A percentile compares a stretch with the other conserved stretches of the same genome.
These are phyloP conservation scores for Moesziomyces globuligerus DNA, from an alignment of 1,284 basidiomycete species.

Conservation along the genomic window DNA sequence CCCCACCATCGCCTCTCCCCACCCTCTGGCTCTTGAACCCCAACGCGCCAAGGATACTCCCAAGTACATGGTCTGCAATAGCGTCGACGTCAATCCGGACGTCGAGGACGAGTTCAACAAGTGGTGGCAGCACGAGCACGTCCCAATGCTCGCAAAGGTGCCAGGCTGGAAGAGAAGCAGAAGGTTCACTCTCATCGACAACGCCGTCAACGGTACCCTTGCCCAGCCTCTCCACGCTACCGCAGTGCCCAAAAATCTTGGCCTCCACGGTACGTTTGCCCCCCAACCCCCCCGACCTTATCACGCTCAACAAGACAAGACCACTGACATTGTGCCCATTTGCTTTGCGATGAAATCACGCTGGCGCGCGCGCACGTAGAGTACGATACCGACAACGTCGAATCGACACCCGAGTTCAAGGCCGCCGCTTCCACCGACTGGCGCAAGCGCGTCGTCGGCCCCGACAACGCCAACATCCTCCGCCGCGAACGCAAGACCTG, in stretches of 20 bases:
- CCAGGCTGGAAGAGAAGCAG: constrained; percentile 57
- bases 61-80: constrained; percentile 42
- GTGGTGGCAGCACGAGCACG: constrained; percentile 57
- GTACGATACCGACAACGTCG: constrained; percentile 19
- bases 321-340: no score
- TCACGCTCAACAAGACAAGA: no score
- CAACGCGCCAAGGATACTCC: constrained; percentile 18
- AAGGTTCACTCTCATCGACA: constrained; percentile 56
- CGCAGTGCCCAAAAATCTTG: constrained; percentile 36
- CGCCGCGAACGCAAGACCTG: constrained; percentile 52
- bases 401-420: constrained; percentile 39
- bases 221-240: constrained; percentile 22
- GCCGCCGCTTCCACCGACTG: constrained; percentile 34
- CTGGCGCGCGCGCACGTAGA: no score
- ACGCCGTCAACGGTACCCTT: constrained; percentile 18
- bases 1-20: background rate
- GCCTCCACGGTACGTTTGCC: constrained; percentile 46
- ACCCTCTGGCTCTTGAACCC: constrained; percentile 13
- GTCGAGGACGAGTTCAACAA: constrained; percentile 30
- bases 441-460: constrained; percentile 35
- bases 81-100: constrained; percentile 26
- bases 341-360: no score
- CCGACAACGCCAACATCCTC: constrained; percentile 12
- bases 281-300: background rate
- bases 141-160: constrained; percentile 41